Conservation (phyloP, 2,329 filamentous ascomycete species). For the Diaporthe sp. region DNA sequence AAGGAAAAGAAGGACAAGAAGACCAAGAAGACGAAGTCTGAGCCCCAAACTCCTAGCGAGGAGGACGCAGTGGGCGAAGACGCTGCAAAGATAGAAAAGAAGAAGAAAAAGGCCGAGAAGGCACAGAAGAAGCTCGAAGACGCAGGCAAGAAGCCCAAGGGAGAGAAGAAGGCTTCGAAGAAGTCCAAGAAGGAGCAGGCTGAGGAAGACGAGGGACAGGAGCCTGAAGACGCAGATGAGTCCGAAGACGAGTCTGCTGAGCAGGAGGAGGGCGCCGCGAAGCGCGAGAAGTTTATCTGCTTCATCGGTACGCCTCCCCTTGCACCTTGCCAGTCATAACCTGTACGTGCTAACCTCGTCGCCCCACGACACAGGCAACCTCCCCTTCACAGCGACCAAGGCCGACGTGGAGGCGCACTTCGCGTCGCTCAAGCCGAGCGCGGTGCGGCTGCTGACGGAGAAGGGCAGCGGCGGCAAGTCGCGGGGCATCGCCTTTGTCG, state of each 20-base stretch:
- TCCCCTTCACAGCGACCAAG: conserved; percentile 85
- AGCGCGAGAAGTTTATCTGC: conserved; percentile 71
- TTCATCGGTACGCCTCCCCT: conserved; percentile 73
- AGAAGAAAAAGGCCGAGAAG: conserved; percentile 46
- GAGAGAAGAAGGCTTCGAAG: conserved; percentile 46
- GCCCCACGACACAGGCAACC: conserved; percentile 74
- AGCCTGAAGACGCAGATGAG: conserved; percentile 43
- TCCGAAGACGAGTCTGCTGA: conserved; percentile 34
- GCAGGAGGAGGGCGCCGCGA: conserved; percentile 29
- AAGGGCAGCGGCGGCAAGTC: conserved; percentile 62
- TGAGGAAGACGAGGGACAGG: conserved; percentile 41
- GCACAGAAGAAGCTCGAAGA: conserved; percentile 43
- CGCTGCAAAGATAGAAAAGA: conserved; percentile 48
- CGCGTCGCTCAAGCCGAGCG: conserved; percentile 77
- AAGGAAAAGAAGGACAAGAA: conserved; percentile 40
- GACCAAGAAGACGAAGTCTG: conserved; percentile 25
- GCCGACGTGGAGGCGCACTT: conserved; percentile 82
- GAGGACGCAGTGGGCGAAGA: conserved; percentile 52
- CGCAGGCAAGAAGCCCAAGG: conserved; percentile 37
- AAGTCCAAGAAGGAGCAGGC: conserved; percentile 53
- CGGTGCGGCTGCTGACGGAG: conserved; percentile 78
- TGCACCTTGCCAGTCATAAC: conserved; percentile 37
- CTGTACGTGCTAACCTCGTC: conserved; percentile 48
- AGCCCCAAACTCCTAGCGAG: conserved; percentile 41
- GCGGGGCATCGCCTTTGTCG: conserved; percentile 82